Base-by-base conservation (phyloP, 2,329 filamentous ascomycete species). In the Periglandula ipomoeae region DNA sequence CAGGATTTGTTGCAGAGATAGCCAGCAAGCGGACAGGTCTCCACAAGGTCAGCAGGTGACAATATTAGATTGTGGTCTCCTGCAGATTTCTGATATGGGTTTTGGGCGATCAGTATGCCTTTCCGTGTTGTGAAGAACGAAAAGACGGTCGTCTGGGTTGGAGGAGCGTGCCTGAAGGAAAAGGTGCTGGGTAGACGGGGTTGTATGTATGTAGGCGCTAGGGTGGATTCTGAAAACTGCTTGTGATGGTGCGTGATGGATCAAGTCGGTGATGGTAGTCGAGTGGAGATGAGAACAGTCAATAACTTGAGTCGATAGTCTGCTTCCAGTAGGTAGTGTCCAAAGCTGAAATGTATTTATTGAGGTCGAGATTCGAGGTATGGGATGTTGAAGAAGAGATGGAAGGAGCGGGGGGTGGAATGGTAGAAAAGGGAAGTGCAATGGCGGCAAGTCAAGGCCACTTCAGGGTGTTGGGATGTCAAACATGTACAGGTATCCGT, bases 1-100 rank as follows among this genome's bases (percentile, higher is more conserved):
- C 24, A 41, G 37, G 44, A 47, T 44, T 47, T 47, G 48, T 37
- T 22, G 48, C 9, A 35, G 26, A 47, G 44, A 37, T 34, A 47
- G 43, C 17, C 6, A 38, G 39, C 34, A 20, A 23, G 27, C 41
- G 8, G 22, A 41, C n/a, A 11, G 24, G 45, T 38, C 26, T 22
- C 44, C 41, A 47, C 40, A 20, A 13, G 24, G 9, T 24, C 15
- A 39, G 38, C 48, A 44, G 44, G 24, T 41, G 46, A 37, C 19
- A 4, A 24, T 23, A 5, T 24, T 19, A 38, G 23, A 10, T 35
- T 35, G 45, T 20, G 10, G 15, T 40, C 22, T 24, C 26, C 45
- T 23, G 24, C 37, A 41, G 22, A 26, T 27, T 27, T 22, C 20
- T 15, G 17, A 17, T 8, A 47, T 24, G 3, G 26, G 37, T n/a